A percentile compares a stretch with the other conserved stretches of the same genome.
Conservation (phyloP, 495 filamentous ascomycete species). For the Zalerion maritima region DNA sequence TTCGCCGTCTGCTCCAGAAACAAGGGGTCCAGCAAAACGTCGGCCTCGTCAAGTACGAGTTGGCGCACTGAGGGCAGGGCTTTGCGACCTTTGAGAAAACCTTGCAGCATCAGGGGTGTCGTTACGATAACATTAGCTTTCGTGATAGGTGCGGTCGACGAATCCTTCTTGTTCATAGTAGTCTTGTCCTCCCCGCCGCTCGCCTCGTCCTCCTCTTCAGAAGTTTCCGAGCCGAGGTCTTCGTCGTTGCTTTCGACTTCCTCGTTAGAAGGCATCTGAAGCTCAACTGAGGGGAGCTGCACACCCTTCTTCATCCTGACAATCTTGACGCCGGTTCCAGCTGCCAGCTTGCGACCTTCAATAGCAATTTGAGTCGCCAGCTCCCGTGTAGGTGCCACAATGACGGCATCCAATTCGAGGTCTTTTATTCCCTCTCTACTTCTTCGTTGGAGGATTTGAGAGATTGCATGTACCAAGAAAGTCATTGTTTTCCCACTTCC, state of each 20-base stretch:
- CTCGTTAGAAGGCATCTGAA: slow-evolving; percentile 12
- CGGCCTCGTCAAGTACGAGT: slow-evolving; percentile 83
- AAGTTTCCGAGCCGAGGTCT: slow-evolving; percentile 21
- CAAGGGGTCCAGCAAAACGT: slow-evolving; percentile 80
- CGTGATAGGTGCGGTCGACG: slow-evolving; percentile 28
- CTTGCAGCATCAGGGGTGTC: slow-evolving; percentile 66
- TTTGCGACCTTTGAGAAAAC: slow-evolving; percentile 42
- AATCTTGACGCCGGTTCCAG: slow-evolving; percentile 65
- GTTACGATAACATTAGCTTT: slow-evolving; percentile 80
- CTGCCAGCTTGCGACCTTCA: slow-evolving; percentile 68
- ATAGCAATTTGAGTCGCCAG: slow-evolving; percentile 85
- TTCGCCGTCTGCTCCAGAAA: slow-evolving; percentile 81
- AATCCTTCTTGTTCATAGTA: no score
- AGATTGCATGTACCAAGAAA: slow-evolving; percentile 75
- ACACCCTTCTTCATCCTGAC: slow-evolving; percentile 76
- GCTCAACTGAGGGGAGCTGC: slow-evolving; percentile 40
- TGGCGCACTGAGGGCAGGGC: slow-evolving; percentile 48
- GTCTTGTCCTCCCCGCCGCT: slow-evolving; percentile 25
- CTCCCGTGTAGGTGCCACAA: slow-evolving; percentile 87
- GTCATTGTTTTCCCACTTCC: slow-evolving; percentile 95
- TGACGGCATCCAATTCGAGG: slow-evolving; percentile 48
- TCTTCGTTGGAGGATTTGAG: slow-evolving; percentile 44
- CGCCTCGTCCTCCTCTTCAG: slow-evolving; percentile 12
- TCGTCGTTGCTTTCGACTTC: slow-evolving; percentile 25
- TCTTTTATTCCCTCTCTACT: slow-evolving; percentile 18